A percentile compares a stretch with the other conserved stretches of the same genome.
phyloP scores from a whole-genome alignment of 2,329 filamentous ascomycete species.

The Aschersonia sp. region DNA sequence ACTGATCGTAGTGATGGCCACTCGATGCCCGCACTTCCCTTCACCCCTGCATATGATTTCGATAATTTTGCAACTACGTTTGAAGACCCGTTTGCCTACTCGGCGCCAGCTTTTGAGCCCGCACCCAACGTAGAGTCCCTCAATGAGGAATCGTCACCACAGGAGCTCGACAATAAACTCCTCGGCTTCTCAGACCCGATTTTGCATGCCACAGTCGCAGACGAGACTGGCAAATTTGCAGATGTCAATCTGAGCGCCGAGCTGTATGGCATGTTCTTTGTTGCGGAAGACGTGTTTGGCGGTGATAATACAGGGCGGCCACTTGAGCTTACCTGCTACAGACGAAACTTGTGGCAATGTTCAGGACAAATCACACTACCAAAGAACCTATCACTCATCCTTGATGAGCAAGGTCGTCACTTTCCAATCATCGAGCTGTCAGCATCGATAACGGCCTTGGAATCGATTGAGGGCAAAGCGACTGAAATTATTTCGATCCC shows the following conservation, averaged over 20 bases:
- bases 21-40: conserved; percentile 27
- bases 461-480: conserved; percentile 81
- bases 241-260: conserved; percentile 58
- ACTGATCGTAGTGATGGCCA: conserved; percentile 16
- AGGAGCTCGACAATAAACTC: conserved; percentile 53
- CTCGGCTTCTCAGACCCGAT: conserved; percentile 57
- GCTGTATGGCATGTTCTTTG: conserved; percentile 78
- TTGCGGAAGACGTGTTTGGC: conserved; percentile 68
- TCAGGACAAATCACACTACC: conserved; percentile 75
- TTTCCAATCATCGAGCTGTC: conserved; percentile 66
- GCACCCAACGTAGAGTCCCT: conserved; percentile 27
- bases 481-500: conserved; percentile 95
- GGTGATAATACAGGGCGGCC: conserved; percentile 41
- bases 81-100: conserved; percentile 51
- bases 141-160: conserved; percentile 32
- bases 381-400: conserved; percentile 52
- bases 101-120: conserved; percentile 31
- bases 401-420: conserved; percentile 62
- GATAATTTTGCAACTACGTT: conserved; percentile 46
- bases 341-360: conserved; percentile 88
- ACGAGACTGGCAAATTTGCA: conserved; percentile 48
- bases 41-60: conserved; percentile 46
- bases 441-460: conserved; percentile 69
- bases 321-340: conserved; percentile 84
- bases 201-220: conserved; percentile 46